phyloP scores from a whole-genome alignment of 306 rosid genomes.

The Alnus rubra region DNA sequence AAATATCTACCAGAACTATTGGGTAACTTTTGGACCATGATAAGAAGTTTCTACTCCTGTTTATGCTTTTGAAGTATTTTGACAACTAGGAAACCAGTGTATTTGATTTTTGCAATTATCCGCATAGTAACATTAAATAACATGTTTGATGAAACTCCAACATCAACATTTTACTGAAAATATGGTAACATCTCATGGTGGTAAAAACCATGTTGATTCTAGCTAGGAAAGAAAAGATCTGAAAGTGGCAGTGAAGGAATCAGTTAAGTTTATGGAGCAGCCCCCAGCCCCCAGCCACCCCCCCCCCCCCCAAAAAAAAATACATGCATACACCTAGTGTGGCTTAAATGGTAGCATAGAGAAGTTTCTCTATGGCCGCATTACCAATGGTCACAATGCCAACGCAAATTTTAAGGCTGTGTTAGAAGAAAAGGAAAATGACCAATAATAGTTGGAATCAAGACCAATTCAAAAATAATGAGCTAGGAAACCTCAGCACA shows the following conservation, averaged over 20 bases:
- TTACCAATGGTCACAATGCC: slow-evolving; percentile 3
- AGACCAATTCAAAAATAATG: slow-evolving; percentile 8
- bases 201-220: not conserved
- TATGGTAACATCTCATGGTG: not conserved
- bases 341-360: not conserved
- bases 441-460: slow-evolving; percentile 2
- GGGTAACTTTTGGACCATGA: not conserved
- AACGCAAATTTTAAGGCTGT: not conserved
- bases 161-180: not conserved
- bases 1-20: not conserved
- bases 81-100: not conserved
- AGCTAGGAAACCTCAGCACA: slow-evolving; percentile 86
- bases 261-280: not conserved
- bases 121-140: not conserved
- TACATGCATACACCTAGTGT: not conserved
- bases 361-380: not conserved
- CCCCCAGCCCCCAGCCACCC: too few relatives aligned
- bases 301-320: too few relatives aligned
- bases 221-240: not conserved
- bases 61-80: not conserved
- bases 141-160: not conserved
- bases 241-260: not conserved
- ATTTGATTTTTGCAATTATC: not conserved
- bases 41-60: not conserved
- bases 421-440: slow-evolving; percentile 13